phyloP scores from a whole-genome alignment of 371 early-diverging fungal species.

The Haplosporangium sp. region DNA sequence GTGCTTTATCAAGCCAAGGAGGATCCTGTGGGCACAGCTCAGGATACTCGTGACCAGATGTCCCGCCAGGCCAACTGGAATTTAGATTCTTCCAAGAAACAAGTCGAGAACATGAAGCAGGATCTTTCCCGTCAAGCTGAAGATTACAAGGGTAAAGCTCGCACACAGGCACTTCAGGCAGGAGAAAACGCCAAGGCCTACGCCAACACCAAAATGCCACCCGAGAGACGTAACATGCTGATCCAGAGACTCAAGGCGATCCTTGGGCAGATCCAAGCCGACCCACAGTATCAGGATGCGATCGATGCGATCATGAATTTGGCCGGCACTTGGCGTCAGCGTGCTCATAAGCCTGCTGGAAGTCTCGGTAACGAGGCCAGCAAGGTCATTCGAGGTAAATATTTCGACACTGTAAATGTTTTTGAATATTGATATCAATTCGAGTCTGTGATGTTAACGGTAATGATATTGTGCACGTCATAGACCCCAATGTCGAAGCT shows the following conservation, averaged over 20 bases:
- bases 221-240: conserved; percentile 59
- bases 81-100: conserved; percentile 12
- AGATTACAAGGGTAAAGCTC: conserved; percentile 21
- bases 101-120: conserved; percentile 16
- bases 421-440: not conserved
- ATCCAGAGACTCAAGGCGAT: conserved; percentile 58
- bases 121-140: conserved; percentile 7
- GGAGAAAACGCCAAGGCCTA: conserved; percentile 22
- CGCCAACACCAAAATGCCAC: conserved; percentile 53
- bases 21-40: conserved; percentile 15
- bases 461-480: no score
- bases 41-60: conserved; percentile 7
- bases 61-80: not conserved
- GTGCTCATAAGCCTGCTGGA: conserved; percentile 32
- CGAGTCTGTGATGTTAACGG: not conserved
- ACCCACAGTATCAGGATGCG: conserved; percentile 65
- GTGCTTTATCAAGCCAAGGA: conserved; percentile 7
- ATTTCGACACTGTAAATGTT: not conserved
- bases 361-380: conserved; percentile 15
- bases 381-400: conserved; percentile 34
- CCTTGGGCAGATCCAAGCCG: conserved; percentile 60
- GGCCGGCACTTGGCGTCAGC: conserved; percentile 57
- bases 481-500: conserved; percentile 48
- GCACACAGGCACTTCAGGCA: conserved; percentile 1
- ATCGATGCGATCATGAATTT: conserved; percentile 58